phyloP scores from a whole-genome alignment of 176 grass and related monocot genomes.

The Zoysia pacifica region DNA sequence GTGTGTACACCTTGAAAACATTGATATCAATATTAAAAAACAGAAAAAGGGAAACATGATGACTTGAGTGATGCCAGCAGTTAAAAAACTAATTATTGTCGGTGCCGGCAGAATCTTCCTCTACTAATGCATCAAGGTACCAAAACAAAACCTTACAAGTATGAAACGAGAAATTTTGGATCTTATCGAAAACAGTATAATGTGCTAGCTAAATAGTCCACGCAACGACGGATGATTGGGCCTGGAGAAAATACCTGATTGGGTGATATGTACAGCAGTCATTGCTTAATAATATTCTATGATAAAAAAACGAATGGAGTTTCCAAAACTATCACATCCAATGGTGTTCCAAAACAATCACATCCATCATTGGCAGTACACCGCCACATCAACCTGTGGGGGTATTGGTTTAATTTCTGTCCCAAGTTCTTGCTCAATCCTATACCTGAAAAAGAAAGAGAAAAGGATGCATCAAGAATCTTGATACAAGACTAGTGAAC shows the following conservation, averaged over 20 bases:
- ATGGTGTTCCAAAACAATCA: too few species aligned
- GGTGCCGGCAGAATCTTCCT: conserved; percentile 24
- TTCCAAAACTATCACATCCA: too few species aligned
- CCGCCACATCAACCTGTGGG: conserved; percentile 60
- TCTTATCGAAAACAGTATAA: background rate
- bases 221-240: background rate
- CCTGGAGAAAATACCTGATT: conserved; percentile 37
- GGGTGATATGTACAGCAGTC: conserved; percentile 53
- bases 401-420: conserved; percentile 80
- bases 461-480: conserved; percentile 3
- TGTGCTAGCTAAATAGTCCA: background rate
- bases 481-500: background rate
- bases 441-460: conserved; percentile 51
- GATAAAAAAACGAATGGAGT: conserved; percentile 9
- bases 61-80: conserved; percentile 5
- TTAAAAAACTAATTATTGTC: conserved; percentile 30
- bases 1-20: background rate
- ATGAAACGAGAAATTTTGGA: background rate
- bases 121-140: conserved; percentile 40
- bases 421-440: conserved; percentile 80
- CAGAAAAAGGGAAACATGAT: background rate
- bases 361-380: conserved; percentile 64
- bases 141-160: conserved; percentile 45
- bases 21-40: background rate
- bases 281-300: conserved; percentile 27